Percentiles rank a stretch among this genome's conserved stretches.
phyloP scores from a whole-genome alignment of 2,329 filamentous ascomycete genomes.

The Xylaria sp. region DNA sequence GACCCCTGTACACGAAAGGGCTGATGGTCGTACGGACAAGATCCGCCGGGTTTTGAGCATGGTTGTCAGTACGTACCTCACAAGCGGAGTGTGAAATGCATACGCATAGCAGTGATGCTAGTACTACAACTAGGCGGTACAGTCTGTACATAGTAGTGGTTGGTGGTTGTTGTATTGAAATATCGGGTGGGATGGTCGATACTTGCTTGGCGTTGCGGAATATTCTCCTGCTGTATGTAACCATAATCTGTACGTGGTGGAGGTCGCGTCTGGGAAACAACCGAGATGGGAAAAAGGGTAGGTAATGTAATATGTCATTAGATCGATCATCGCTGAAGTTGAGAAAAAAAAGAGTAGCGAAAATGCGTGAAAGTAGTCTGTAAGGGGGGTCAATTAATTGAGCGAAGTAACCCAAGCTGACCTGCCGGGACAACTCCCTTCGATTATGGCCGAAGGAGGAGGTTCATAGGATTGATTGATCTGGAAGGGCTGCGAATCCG shows the following conservation, averaged over 20 bases:
- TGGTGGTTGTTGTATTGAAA: too few species aligned
- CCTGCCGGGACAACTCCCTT: background rate
- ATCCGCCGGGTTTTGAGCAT: background rate
- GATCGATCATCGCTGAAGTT: background rate
- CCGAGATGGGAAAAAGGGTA: background rate
- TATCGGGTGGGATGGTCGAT: background rate
- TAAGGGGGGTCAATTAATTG: constrained; percentile 1
- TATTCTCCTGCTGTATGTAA: background rate
- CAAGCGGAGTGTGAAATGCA: too few species aligned
- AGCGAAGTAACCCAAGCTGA: constrained; percentile 1
- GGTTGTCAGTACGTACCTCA: background rate
- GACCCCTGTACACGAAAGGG: background rate
- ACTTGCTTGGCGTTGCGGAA: background rate
- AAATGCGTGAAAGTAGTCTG: background rate
- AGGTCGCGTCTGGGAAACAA: background rate
- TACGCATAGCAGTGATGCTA: too few species aligned
- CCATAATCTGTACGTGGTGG: background rate
- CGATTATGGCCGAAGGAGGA: background rate
- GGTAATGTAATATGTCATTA: background rate
- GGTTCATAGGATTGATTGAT: background rate
- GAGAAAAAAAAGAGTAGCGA: background rate
- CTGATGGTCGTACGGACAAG: background rate
- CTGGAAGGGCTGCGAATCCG: constrained; percentile 7
- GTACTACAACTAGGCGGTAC: too few species aligned
- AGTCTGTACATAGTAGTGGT: too few species aligned